phyloP scores from a whole-genome alignment of 2,329 filamentous ascomycete species.

The Aspergillus fijiensis region DNA sequence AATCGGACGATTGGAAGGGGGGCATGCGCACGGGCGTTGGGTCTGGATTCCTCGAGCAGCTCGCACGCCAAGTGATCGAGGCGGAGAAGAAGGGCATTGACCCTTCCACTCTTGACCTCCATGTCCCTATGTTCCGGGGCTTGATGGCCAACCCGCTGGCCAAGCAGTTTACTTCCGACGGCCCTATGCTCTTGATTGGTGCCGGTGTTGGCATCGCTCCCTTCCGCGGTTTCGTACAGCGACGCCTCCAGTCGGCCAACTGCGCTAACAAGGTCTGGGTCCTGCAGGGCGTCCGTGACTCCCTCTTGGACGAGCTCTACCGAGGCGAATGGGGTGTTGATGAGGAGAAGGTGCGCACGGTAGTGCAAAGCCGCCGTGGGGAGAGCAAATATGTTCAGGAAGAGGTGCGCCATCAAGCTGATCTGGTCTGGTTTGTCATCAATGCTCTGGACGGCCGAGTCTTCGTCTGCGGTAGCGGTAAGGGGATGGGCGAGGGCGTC shows the following conservation, averaged over 20 bases:
- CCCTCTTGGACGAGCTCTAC: slow-evolving; percentile 92
- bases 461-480: slow-evolving; percentile 93
- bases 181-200: slow-evolving; percentile 95
- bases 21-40: slow-evolving; percentile 78
- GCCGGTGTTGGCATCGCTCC: slow-evolving; percentile 96
- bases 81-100: slow-evolving; percentile 62
- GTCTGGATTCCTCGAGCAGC: slow-evolving; percentile 88
- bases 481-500: slow-evolving; percentile 97
- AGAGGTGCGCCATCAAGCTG: slow-evolving; percentile 84
- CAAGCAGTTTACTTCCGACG: slow-evolving; percentile 85
- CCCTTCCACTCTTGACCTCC: slow-evolving; percentile 58
- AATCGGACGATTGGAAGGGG: slow-evolving; percentile 73
- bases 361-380: slow-evolving; percentile 72
- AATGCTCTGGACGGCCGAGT: slow-evolving; percentile 93
- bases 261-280: slow-evolving; percentile 99
- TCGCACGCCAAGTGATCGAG: slow-evolving; percentile 70
- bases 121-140: slow-evolving; percentile 96
- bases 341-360: slow-evolving; percentile 79
- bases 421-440: slow-evolving; percentile 97
- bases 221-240: slow-evolving; percentile 96
- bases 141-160: slow-evolving; percentile 96
- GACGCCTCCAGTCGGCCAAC: slow-evolving; percentile 87
- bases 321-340: slow-evolving; percentile 94
- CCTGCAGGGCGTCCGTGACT: slow-evolving; percentile 90
- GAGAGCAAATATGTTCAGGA: slow-evolving; percentile 94